Evolutionary conservation across 2,329 filamentous ascomycete genomes (phyloP).

Genomic region (Diplodia seriata): DNA sequence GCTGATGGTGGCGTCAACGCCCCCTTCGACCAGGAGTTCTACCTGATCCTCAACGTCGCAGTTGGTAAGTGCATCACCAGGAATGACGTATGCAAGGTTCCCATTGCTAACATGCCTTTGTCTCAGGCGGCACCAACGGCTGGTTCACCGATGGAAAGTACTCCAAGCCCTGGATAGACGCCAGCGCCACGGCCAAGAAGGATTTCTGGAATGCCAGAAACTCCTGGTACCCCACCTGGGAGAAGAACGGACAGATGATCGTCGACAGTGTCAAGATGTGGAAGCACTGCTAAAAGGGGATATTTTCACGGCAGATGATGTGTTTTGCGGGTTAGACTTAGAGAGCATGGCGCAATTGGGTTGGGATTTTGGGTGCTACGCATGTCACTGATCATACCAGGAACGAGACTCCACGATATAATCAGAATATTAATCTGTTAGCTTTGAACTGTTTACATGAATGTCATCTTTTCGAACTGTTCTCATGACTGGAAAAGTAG

Average conservation of each 20-base stretch:
- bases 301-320: constrained; percentile 35
- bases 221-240: constrained; percentile 33
- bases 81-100: not conserved
- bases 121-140: constrained; percentile 22
- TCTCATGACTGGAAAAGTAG: too few species aligned
- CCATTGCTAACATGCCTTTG: not conserved
- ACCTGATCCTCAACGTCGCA: constrained; percentile 51
- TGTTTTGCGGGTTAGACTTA: not conserved
- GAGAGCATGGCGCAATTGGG: constrained; percentile 42
- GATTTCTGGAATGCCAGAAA: constrained; percentile 33
- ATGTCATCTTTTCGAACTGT: not conserved
- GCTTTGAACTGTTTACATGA: not conserved
- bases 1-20: constrained; percentile 44
- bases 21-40: constrained; percentile 53
- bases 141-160: constrained; percentile 32
- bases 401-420: constrained; percentile 3
- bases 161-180: constrained; percentile 33
- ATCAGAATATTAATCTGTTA: not conserved
- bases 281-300: constrained; percentile 31
- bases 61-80: constrained; percentile 35
- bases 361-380: constrained; percentile 41
- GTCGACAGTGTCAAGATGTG: constrained; percentile 38
- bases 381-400: constrained; percentile 1
- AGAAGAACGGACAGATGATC: constrained; percentile 36
- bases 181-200: constrained; percentile 20